These are phyloP conservation scores for Thelonectria olida DNA, from an alignment of 2,329 filamentous ascomycete genomes.

Conservation along the genomic window DNA sequence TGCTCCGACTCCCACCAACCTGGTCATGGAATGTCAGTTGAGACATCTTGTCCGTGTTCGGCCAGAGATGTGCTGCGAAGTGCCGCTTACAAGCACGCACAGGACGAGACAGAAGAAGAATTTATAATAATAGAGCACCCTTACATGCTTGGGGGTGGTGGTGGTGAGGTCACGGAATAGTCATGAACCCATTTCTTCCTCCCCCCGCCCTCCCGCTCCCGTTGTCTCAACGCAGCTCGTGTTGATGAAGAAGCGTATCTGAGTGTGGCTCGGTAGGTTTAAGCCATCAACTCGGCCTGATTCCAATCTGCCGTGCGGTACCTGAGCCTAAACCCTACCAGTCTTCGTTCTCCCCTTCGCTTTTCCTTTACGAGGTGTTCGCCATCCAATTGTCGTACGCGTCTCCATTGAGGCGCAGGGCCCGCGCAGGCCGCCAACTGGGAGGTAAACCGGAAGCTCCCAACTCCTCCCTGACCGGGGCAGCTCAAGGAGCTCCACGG, in stretches of 20 bases:
- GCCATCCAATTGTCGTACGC: conserved; percentile 23
- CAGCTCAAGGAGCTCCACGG: conserved; percentile 13
- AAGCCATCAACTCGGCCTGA: background rate
- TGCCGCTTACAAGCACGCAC: background rate
- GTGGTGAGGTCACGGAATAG: background rate
- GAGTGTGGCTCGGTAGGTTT: conserved; percentile 5
- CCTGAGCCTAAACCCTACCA: background rate
- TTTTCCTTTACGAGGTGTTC: conserved; percentile 16
- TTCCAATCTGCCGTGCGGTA: background rate
- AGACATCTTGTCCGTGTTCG: conserved; percentile 2
- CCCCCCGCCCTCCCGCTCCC: conserved; percentile 11
- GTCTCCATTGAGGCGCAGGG: conserved; percentile 28
- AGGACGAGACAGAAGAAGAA: background rate
- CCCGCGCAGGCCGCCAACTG: conserved; percentile 10
- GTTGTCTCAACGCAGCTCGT: conserved; percentile 9
- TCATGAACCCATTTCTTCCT: background rate
- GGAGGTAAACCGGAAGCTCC: conserved; percentile 4
- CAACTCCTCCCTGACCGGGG: conserved; percentile 1
- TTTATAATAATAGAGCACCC: background rate
- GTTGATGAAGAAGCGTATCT: background rate
- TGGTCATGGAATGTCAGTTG: conserved; percentile 10
- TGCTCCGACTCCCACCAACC: conserved; percentile 1
- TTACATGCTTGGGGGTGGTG: conserved; percentile 1
- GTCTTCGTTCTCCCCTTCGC: background rate
- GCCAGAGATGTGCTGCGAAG: background rate